Percentiles rank a stretch among this genome's conserved stretches.
Conservation (phyloP, 1,139 yeast genomes). For the Zygosaccharomyces pseudobailii region DNA sequence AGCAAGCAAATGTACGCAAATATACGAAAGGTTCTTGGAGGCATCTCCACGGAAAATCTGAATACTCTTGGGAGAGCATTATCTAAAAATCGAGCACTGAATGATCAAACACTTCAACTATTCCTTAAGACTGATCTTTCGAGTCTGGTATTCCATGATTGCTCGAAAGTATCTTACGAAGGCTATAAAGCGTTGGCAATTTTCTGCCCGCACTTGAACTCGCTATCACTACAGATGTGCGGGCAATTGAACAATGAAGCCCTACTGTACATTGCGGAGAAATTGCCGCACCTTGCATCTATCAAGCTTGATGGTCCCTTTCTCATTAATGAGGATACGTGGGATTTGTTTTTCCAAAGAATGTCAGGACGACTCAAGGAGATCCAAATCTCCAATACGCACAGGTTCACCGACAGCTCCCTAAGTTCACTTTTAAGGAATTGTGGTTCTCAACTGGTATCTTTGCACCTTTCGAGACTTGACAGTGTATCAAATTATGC, state of each 20-base stretch:
- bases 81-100: slow-evolving; percentile 73
- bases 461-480: slow-evolving; percentile 55
- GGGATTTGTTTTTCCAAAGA: slow-evolving; percentile 66
- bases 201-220: slow-evolving; percentile 67
- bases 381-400: slow-evolving; percentile 74
- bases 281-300: slow-evolving; percentile 49
- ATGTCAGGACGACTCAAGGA: slow-evolving; percentile 45
- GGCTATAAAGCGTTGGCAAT: slow-evolving; percentile 69
- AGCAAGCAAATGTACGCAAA: slow-evolving; percentile 19
- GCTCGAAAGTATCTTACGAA: slow-evolving; percentile 69
- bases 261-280: slow-evolving; percentile 54
- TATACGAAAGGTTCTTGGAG: slow-evolving; percentile 32
- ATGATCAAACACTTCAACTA: slow-evolving; percentile 63
- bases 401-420: slow-evolving; percentile 69
- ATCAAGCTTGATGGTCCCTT: slow-evolving; percentile 82
- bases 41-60: slow-evolving; percentile 39
- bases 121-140: slow-evolving; percentile 61
- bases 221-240: slow-evolving; percentile 78
- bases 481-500: slow-evolving; percentile 69
- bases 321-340: slow-evolving; percentile 63
- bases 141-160: slow-evolving; percentile 79
- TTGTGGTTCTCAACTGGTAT: slow-evolving; percentile 51
- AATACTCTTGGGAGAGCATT: slow-evolving; percentile 74
- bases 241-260: slow-evolving; percentile 85
- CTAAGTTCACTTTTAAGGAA: slow-evolving; percentile 57